Evolutionary conservation across 805 yeast species (phyloP), one percentile per base, ranked within the genome.

Genomic region (Brettanomyces nanus): DNA sequence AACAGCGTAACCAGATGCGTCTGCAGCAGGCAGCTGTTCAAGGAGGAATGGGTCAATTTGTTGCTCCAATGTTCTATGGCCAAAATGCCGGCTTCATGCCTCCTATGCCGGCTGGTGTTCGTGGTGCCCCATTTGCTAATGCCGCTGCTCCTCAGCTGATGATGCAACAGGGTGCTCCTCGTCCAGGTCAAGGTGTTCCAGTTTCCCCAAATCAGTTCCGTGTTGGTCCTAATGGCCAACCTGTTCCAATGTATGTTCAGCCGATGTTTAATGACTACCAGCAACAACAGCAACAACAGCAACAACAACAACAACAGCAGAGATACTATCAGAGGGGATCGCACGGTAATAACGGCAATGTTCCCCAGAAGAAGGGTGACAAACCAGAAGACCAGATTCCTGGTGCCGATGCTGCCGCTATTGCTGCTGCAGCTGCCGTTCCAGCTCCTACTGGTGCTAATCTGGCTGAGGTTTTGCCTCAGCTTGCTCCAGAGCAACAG

Each of bases 1-100:
- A 85, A 67, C 97, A 96, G 51, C 85, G 96, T 74, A 86, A 85
- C 78, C 97, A 90, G 71, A 77, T 89, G 82, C 85, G 97, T 76
- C 75, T 87, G 76, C 97, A 90, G 74, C 95, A 87, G 68, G 95
- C 89, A 63, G 85, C 85, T 52, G 95, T 94, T 49, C 77, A 82
- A 49, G 82, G 81, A 47, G 89, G 85, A 50, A 69, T 85, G 57
- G 89, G 89, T 52, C 95, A 83, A 70, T 84, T 83, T 68, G 80
- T 85, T 59, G 75, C 77, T 47, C 94, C 94, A 61, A 75, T 85
- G 78, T 82, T 82, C 65, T 85, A 82, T 67, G 83, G 81, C 46
- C 87, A 81, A 66, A 85, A 81, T 63, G 84, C 83, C 51, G 85
- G 84, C 45, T 81, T 83, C 72, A 71, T 84, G 66, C 46, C 47